Evolutionary conservation across 148 eudicot species (phyloP).

Genomic region (Rhododendron griersonianum): DNA sequence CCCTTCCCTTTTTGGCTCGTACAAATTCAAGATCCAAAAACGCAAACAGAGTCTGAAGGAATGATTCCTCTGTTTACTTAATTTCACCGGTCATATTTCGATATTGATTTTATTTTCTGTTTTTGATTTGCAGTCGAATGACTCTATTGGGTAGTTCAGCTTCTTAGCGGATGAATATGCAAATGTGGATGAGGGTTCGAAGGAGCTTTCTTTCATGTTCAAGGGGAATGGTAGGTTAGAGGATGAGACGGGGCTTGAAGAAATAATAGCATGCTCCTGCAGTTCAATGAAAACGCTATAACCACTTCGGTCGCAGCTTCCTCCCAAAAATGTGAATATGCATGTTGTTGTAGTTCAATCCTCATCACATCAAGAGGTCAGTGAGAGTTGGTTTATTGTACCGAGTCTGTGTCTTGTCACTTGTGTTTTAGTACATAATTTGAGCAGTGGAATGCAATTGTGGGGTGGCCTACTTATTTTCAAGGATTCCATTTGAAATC

Average conservation of each 20-base stretch:
- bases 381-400: not conserved
- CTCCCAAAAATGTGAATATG: constrained; percentile 58
- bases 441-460: not conserved
- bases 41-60: too few species aligned
- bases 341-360: constrained; percentile 53
- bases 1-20: too few species aligned
- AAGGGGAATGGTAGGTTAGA: constrained; percentile 49
- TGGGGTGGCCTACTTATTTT: not conserved
- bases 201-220: constrained; percentile 33
- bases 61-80: too few species aligned
- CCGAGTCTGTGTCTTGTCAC: not conserved
- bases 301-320: constrained; percentile 55
- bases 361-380: constrained; percentile 31
- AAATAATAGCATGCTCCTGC: constrained; percentile 39
- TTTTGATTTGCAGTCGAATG: constrained; percentile 52
- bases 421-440: not conserved
- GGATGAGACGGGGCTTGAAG: constrained; percentile 48
- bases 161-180: constrained; percentile 39
- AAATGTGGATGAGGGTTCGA: constrained; percentile 23
- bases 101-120: too few species aligned
- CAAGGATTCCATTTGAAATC: not conserved
- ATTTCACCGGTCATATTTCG: too few species aligned
- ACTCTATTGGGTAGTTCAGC: constrained; percentile 18
- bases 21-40: too few species aligned
- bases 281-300: constrained; percentile 55